These are phyloP conservation scores for Triglochin maritima DNA, from an alignment of 106 monocot genomes.

Conservation along the genomic window DNA sequence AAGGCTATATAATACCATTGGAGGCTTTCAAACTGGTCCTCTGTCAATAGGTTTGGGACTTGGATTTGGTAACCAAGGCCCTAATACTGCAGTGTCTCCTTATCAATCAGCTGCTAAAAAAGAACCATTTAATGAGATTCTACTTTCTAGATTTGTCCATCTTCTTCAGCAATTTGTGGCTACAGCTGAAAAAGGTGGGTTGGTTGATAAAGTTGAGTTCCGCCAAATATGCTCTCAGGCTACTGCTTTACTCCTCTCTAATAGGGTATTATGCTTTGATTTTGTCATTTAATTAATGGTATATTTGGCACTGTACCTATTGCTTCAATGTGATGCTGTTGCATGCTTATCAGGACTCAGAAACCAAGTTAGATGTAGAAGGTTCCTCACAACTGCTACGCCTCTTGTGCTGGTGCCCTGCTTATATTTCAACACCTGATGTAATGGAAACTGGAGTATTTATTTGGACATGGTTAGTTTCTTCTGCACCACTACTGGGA, in stretches of 20 bases:
- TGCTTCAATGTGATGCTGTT: background rate
- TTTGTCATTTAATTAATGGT: too few relatives aligned
- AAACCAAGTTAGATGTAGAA: conserved; percentile 49
- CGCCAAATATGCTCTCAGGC: conserved; percentile 92
- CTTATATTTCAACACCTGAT: conserved; percentile 91
- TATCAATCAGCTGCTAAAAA: conserved; percentile 19
- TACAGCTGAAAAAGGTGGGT: conserved; percentile 65
- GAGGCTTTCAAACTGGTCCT: conserved; percentile 56
- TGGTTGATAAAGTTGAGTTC: conserved; percentile 66
- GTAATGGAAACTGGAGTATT: conserved; percentile 98
- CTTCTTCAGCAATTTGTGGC: conserved; percentile 89
- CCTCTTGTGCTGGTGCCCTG: conserved; percentile 98
- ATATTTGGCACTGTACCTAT: too few relatives aligned
- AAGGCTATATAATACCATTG: conserved; percentile 77
- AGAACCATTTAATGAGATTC: conserved; percentile 75
- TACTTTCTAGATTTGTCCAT: conserved; percentile 69
- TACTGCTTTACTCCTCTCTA: conserved; percentile 86
- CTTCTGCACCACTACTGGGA: conserved; percentile 86
- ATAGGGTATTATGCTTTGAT: conserved; percentile 38
- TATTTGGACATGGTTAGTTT: conserved; percentile 99
- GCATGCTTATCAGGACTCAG: conserved; percentile 37
- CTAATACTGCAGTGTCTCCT: conserved; percentile 5
- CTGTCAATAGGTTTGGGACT: conserved; percentile 28
- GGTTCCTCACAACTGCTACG: conserved; percentile 83
- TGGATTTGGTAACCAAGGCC: conserved; percentile 22